A percentile compares a stretch with the other conserved stretches of the same genome.
These are phyloP conservation scores for Lipomyces anomalus DNA, from an alignment of 805 yeast genomes.

Conservation along the genomic window DNA sequence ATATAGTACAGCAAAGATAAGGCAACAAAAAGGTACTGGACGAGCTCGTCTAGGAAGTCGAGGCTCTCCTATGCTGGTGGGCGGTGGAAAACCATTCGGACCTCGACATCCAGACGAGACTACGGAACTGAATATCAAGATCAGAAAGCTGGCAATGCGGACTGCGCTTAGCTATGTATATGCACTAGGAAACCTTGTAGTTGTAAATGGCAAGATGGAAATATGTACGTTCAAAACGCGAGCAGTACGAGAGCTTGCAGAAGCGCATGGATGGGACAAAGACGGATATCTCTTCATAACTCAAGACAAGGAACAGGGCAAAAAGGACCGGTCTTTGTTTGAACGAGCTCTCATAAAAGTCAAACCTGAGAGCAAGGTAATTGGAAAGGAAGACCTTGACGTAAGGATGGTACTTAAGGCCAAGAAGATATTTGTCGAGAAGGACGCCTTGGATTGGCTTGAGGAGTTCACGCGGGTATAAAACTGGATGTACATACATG, in stretches of 20 bases:
- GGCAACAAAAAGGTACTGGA: constrained; percentile 92
- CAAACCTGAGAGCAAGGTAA: constrained; percentile 1
- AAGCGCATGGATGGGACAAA: constrained; percentile 7
- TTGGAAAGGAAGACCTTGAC: constrained; percentile 15
- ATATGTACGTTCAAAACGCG: constrained; percentile 15
- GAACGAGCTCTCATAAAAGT: constrained; percentile 1
- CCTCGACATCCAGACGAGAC: constrained; percentile 87
- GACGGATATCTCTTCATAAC: neutral
- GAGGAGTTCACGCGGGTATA: constrained; percentile 11
- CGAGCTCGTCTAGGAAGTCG: constrained; percentile 94
- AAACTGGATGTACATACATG: too few relatives aligned
- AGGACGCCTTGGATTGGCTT: constrained; percentile 15
- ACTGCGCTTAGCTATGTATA: constrained; percentile 79
- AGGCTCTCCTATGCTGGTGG: constrained; percentile 84
- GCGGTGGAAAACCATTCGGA: constrained; percentile 86
- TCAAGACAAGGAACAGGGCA: neutral
- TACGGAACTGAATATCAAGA: constrained; percentile 65
- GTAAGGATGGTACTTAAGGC: constrained; percentile 19
- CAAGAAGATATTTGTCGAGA: constrained; percentile 18
- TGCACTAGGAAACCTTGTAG: constrained; percentile 62
- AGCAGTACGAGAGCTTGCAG: constrained; percentile 9
- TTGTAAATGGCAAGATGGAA: constrained; percentile 54
- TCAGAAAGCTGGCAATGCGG: constrained; percentile 70
- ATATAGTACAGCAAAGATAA: constrained; percentile 73
- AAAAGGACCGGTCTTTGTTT: neutral